Evolutionary conservation across 1,139 yeast genomes (phyloP), one percentile per base, ranked within the genome.

Genomic region (Torulaspora globosa): DNA sequence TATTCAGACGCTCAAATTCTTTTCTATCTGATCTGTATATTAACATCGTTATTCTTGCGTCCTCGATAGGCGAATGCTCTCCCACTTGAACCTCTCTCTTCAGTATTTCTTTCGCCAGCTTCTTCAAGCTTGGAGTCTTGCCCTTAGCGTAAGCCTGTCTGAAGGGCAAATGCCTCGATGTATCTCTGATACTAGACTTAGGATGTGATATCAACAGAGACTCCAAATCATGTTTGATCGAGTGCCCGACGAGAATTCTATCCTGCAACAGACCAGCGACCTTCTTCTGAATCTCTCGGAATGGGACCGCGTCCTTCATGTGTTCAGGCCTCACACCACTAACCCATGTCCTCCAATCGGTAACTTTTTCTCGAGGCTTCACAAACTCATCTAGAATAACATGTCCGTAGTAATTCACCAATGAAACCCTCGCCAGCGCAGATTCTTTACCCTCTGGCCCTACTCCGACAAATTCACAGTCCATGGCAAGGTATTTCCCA

Each of bases 311-410:
- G 37, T 73, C 64, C 30, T 71, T 68, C 84, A 89, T 80, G 60
- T 84, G 78, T 7, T 68, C 66, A 0, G 95, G 85, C 1, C 81
- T 72, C 2, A 90, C 79, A 12, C 97, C 97, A 63, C 94, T 82
- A n/a, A 87, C 95, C 86, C 90, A 82, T 0, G 97, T 90, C 63
- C 97, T 75, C 89, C 94, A 90, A 64, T 89, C 95, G 0, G 90
- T 82, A 1, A 90, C 96, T 44, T 70, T 70, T 55, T 82, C 89
- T 31, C 72, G 68, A 1, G 97, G 97, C 53, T 72, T 72, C 1
- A 90, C 97, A 67, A 74, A 89, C 36, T 74, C 70, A 64, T 90
- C 97, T 51, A 82, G 70, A 0, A 90, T 61, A 0, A 79, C 74
- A 54, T 77, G 76, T 0, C 97, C 97, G 60, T 78, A 83, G 60